Base-by-base conservation (phyloP, 140 eudicot species). In the Flaveria floridana region DNA sequence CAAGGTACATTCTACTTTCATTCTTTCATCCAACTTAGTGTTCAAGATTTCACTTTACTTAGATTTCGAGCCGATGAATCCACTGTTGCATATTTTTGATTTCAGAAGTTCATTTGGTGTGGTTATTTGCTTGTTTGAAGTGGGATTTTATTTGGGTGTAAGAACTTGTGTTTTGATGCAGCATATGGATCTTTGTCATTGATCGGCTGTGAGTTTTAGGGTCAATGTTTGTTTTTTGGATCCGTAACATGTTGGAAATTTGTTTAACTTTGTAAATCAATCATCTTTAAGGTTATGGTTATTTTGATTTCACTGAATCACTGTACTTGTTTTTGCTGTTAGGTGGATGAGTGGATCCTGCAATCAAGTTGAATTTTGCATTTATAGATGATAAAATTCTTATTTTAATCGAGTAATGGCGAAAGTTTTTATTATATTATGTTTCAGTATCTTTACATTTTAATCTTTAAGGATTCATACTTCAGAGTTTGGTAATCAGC, bases 151-250 rank as follows among this genome's bases (percentile, higher is more conserved):
- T 30, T 3, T 3, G 37, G 37, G 76, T 71, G 2, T 71, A 30
- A 34, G 47, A 53, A 28, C 19, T 52, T 28, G 41, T 34, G 41
- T 34, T 34, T 34, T 34, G 41, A 34, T 18, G 50, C 65, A 48
- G 47, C 63, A 61, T 70, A 64, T 65, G 50, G 78, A 79, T 79
- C 85, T 81, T 70, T 53, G 16, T n/a, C 71, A 63, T 81, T 76
- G 68, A 70, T 3, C 9, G 13, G 57, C n/a, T 76, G 72, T 11
- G 21, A 8, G 20, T 28, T 62, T 76, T 59, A 72, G 51, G 62
- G 73, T 79, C 37, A 72, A 63, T 72, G 78, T 53, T 65, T 26
- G 15, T 48, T 65, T 30, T 78, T 72, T 72, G 78, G 82, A 80
- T 80, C 84, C 68, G 41, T 78, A 62, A 74, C 58, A 16, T 65